A percentile compares a stretch with the other conserved stretches of the same genome.
These are phyloP conservation scores for Eurotiales sp. DNA, from an alignment of 2,329 filamentous ascomycete genomes.

Conservation along the genomic window DNA sequence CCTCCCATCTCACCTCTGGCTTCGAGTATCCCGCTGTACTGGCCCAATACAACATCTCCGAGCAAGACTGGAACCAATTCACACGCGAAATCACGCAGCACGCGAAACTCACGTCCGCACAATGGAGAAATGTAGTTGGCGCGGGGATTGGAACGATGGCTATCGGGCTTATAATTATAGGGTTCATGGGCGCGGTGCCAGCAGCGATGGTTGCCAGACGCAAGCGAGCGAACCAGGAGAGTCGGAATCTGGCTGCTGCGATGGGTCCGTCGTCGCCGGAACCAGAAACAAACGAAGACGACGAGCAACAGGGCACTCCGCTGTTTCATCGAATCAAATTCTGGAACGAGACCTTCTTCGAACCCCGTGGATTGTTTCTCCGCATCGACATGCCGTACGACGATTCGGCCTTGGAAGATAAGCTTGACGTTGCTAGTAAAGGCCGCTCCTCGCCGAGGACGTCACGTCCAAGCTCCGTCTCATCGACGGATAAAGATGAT, in stretches of 20 bases:
- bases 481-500: not conserved
- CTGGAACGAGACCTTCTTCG: constrained; percentile 30
- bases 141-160: constrained; percentile 27
- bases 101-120: constrained; percentile 25
- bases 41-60: constrained; percentile 19
- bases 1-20: constrained; percentile 24
- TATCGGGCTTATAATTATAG: constrained; percentile 29
- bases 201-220: constrained; percentile 23
- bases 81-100: constrained; percentile 25
- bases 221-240: constrained; percentile 21
- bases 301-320: not conserved
- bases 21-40: constrained; percentile 29
- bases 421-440: constrained; percentile 24
- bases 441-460: not conserved
- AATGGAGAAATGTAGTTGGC: constrained; percentile 29
- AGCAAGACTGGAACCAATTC: constrained; percentile 25
- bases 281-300: not conserved
- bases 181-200: constrained; percentile 27
- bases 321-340: constrained; percentile 21
- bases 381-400: constrained; percentile 30
- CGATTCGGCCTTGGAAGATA: constrained; percentile 20
- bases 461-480: constrained; percentile 8
- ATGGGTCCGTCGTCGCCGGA: constrained; percentile 12
- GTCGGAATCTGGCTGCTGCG: constrained; percentile 23
- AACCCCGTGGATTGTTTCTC: constrained; percentile 26